Base-by-base conservation (phyloP, 257 asterid species). In the Striga asiatica region DNA sequence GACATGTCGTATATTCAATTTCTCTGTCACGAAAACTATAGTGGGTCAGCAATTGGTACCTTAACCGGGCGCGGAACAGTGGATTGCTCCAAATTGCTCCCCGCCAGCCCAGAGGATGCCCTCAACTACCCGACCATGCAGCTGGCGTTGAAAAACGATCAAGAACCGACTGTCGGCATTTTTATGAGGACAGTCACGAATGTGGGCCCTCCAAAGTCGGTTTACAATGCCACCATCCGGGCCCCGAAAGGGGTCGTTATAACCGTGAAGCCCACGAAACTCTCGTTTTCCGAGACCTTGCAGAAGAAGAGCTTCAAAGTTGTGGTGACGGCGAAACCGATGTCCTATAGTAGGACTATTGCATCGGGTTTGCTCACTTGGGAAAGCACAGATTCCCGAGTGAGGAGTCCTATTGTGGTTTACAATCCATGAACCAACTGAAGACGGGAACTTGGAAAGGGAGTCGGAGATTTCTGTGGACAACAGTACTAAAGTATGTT, bases 101-200 rank as follows among this genome's bases (percentile, higher is more conserved):
- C 88, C 49, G 74, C 71, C 39, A 72, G 16, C 0, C 77, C 93
- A 14, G 84, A 74, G 70, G 98, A 89, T 61, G 85, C 82, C 48
- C 55, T 89, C 35, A 89, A 89, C 79, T 89, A 86, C 68, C 98
- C 98, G n/a, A 79, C 83, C 16, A 81, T 89, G 82, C 95, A 89
- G 64, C 88, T 89, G 6, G 38, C 72, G 31, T 46, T 83, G 69
- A 81, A 37, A 62, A 78, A 72, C 55, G 59, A 70, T 41, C 75
- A 70, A 32, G 81, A 76, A 46, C 75, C 79, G 12, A 83, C 82
- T 0, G 63, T 62, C 13, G 95, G 85, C 2, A 66, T 79, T 60
- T 89, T 86, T 64, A 53, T 83, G 65, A 68, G 96, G 62, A 78
- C 25, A 14, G 95, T 89, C 28, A 75, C 85, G 7, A 85, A 89